phyloP scores from a whole-genome alignment of 805 yeast species.

The Grigorovia humatica region DNA sequence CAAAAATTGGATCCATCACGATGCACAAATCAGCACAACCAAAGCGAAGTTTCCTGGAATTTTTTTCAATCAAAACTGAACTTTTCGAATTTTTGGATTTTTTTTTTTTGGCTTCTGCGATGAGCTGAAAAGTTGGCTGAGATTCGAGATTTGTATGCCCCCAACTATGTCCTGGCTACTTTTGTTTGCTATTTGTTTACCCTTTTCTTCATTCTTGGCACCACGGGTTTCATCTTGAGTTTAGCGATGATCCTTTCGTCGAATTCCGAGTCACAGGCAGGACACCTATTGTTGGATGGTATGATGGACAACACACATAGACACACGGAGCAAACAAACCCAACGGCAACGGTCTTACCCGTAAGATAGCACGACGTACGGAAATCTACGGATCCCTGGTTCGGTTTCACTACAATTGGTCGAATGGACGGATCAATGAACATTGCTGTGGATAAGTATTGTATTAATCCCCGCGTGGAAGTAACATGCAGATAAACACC shows the following conservation, averaged over 20 bases:
- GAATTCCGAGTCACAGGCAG: constrained; percentile 75
- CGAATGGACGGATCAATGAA: constrained; percentile 79
- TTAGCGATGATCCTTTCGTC: constrained; percentile 52
- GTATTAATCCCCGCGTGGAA: constrained; percentile 68
- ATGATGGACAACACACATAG: constrained; percentile 61
- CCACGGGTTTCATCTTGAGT: constrained; percentile 36
- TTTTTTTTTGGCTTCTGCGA: not conserved
- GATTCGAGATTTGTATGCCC: no score
- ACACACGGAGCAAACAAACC: constrained; percentile 92
- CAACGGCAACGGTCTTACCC: constrained; percentile 83
- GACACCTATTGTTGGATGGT: constrained; percentile 63
- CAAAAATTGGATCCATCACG: constrained; percentile 19
- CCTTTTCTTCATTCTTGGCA: constrained; percentile 11
- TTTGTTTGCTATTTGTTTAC: not conserved
- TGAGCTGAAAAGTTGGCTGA: not conserved
- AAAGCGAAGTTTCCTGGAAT: not conserved
- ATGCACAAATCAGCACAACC: no score
- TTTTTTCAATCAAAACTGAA: not conserved
- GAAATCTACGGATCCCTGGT: constrained; percentile 79
- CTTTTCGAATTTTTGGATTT: not conserved
- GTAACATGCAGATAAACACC: constrained; percentile 72
- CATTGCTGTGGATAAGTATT: constrained; percentile 71
- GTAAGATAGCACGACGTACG: constrained; percentile 90
- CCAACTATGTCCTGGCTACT: no score
- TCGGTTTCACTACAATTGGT: constrained; percentile 67